Percentiles rank a stretch among this genome's conserved stretches.
These are phyloP conservation scores for Aspergillus sp. DNA, from an alignment of 2,329 filamentous ascomycete species.

Conservation along the genomic window DNA sequence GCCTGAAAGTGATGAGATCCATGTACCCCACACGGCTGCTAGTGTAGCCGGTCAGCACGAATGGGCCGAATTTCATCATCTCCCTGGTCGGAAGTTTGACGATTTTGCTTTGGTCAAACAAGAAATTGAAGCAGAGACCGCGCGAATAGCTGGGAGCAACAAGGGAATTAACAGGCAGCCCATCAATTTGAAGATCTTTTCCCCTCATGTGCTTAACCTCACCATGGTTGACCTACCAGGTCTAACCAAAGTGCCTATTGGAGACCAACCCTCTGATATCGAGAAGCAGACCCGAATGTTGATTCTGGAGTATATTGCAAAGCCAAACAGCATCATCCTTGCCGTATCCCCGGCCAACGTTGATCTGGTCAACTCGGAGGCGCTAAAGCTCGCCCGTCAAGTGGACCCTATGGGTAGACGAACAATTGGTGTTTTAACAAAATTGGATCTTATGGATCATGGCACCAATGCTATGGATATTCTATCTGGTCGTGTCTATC, in stretches of 20 bases:
- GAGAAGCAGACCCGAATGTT: conserved; percentile 97
- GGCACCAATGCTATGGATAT: conserved; percentile 97
- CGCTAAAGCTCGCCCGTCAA: conserved; percentile 91
- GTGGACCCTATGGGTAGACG: conserved; percentile 90
- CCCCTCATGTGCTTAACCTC: conserved; percentile 90
- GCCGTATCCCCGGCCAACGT: conserved; percentile 97
- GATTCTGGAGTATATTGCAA: conserved; percentile 97
- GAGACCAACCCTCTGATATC: conserved; percentile 94
- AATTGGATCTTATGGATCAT: conserved; percentile 97
- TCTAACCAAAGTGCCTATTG: conserved; percentile 95
- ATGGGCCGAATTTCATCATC: conserved; percentile 97
- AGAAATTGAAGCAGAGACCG: conserved; percentile 96
- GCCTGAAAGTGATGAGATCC: conserved; percentile 58
- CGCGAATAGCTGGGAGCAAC: conserved; percentile 90
- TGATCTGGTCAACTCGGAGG: conserved; percentile 97
- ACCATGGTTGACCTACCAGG: conserved; percentile 94
- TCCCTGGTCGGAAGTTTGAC: conserved; percentile 80
- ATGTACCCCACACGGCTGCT: conserved; percentile 71
- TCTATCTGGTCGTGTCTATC: conserved; percentile 93
- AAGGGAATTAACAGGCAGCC: conserved; percentile 97
- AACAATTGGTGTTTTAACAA: conserved; percentile 95
- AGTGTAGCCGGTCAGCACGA: conserved; percentile 63
- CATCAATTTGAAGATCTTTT: conserved; percentile 98
- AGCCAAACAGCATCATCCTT: conserved; percentile 96
- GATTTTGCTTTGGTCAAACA: conserved; percentile 91